Conservation (phyloP, 495 filamentous ascomycete genomes). For the Staphylotrichum tortipilum region DNA sequence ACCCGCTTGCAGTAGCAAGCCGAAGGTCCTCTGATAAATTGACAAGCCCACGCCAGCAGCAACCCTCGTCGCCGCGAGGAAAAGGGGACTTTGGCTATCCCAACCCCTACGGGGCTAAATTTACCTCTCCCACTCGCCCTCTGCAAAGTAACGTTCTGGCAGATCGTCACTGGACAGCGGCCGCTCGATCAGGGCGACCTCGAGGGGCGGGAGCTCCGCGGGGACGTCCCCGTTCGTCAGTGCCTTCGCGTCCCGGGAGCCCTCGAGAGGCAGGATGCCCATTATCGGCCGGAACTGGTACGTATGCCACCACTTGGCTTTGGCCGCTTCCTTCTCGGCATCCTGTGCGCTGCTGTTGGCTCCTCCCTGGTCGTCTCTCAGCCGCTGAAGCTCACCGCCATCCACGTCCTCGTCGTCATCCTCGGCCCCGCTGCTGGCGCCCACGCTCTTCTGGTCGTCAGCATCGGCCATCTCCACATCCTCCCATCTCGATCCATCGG, state of each 20-base stretch:
- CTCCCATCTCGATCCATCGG: slow-evolving; percentile 35
- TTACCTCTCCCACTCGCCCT: slow-evolving; percentile 45
- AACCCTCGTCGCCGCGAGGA: no score
- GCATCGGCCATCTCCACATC: slow-evolving; percentile 32
- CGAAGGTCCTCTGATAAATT: no score
- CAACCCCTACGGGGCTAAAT: not conserved
- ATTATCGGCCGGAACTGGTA: slow-evolving; percentile 88
- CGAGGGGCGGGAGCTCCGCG: slow-evolving; percentile 36
- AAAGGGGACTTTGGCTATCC: no score
- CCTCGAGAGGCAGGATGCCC: slow-evolving; percentile 65
- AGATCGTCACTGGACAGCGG: slow-evolving; percentile 78
- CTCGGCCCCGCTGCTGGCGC: slow-evolving; percentile 27
- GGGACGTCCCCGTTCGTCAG: slow-evolving; percentile 14
- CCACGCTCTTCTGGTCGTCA: slow-evolving; percentile 33
- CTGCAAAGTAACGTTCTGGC: slow-evolving; percentile 60
- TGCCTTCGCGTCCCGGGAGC: slow-evolving; percentile 22
- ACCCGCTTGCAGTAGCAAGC: not conserved
- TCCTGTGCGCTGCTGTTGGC: slow-evolving; percentile 14
- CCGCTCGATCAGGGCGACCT: slow-evolving; percentile 81
- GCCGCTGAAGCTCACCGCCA: slow-evolving; percentile 33
- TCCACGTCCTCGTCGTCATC: slow-evolving; percentile 36
- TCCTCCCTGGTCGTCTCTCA: slow-evolving; percentile 25
- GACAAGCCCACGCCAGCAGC: no score
- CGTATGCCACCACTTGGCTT: slow-evolving; percentile 61
- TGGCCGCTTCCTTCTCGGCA: slow-evolving; percentile 14